These are phyloP conservation scores for Voacanga thouarsii DNA, from an alignment of 257 asterid genomes.

Conservation along the genomic window DNA sequence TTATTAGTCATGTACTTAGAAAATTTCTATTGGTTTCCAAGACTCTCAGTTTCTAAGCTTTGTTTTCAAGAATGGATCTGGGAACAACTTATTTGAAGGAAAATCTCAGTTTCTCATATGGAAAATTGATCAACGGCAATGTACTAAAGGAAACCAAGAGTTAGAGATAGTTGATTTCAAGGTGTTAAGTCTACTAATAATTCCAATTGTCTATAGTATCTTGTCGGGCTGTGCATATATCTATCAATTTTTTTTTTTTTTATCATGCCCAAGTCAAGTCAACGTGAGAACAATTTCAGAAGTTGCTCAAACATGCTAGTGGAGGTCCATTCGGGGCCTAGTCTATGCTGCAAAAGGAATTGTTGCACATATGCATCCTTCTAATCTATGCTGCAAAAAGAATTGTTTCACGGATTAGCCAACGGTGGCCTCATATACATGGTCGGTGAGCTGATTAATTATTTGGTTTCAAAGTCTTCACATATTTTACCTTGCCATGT, in stretches of 20 bases:
- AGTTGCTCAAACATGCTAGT: neutral
- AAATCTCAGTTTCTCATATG: neutral
- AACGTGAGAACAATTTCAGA: neutral
- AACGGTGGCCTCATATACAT: neutral
- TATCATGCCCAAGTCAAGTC: neutral
- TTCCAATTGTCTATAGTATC: neutral
- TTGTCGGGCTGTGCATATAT: neutral
- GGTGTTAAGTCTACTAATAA: neutral
- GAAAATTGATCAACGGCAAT: neutral
- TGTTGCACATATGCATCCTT: neutral
- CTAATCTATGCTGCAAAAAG: no score
- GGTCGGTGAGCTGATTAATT: neutral
- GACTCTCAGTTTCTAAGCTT: neutral
- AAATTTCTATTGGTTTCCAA: no score
- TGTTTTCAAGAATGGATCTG: neutral
- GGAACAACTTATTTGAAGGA: neutral
- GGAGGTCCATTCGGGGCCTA: neutral
- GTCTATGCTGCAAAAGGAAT: neutral
- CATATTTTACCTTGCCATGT: neutral
- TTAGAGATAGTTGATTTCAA: neutral
- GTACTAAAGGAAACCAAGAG: neutral
- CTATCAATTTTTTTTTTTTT: no score
- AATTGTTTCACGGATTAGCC: neutral
- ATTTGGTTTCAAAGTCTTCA: neutral
- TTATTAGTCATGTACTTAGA: no score